A percentile compares a stretch with the other conserved stretches of the same genome.
phyloP scores from a whole-genome alignment of 805 yeast species.

The Debaryomyces hansenii region DNA sequence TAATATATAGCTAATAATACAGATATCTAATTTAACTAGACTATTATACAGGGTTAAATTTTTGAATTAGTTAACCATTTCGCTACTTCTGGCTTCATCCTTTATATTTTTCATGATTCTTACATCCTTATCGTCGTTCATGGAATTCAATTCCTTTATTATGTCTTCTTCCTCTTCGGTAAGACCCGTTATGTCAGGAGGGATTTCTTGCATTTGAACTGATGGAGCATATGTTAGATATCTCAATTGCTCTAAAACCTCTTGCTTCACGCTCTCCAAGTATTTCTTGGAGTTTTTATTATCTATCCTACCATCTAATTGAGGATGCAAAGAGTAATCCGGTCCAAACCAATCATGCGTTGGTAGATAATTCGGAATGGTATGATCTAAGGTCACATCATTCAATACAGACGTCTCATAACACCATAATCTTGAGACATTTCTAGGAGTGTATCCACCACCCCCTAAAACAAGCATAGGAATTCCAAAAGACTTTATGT shows the following conservation, averaged over 20 bases:
- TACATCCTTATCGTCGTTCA: conserved; percentile 15
- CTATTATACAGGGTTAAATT: not conserved
- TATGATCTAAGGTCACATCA: conserved; percentile 50
- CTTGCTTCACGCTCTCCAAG: conserved; percentile 73
- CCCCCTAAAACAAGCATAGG: conserved; percentile 95
- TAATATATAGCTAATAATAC: not conserved
- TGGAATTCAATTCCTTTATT: conserved; percentile 38
- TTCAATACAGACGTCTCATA: conserved; percentile 84
- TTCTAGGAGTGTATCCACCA: conserved; percentile 96
- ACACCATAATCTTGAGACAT: conserved; percentile 93
- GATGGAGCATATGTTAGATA: conserved; percentile 89
- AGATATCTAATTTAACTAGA: not conserved
- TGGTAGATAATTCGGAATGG: conserved; percentile 67
- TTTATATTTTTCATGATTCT: conserved; percentile 11
- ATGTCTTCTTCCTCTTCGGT: conserved; percentile 43
- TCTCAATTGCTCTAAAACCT: conserved; percentile 78
- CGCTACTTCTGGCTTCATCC: conserved; percentile 29
- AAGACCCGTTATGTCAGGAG: conserved; percentile 58
- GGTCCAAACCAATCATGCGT: conserved; percentile 86
- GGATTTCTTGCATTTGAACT: conserved; percentile 87
- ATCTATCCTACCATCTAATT: conserved; percentile 58
- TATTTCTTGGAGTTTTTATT: conserved; percentile 83
- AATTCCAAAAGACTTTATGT: conserved; percentile 81
- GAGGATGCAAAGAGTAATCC: conserved; percentile 85
- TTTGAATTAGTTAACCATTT: conserved; percentile 8